Conservation (phyloP, 441 rosid genomes). For the Gossypium schwendimanii region DNA sequence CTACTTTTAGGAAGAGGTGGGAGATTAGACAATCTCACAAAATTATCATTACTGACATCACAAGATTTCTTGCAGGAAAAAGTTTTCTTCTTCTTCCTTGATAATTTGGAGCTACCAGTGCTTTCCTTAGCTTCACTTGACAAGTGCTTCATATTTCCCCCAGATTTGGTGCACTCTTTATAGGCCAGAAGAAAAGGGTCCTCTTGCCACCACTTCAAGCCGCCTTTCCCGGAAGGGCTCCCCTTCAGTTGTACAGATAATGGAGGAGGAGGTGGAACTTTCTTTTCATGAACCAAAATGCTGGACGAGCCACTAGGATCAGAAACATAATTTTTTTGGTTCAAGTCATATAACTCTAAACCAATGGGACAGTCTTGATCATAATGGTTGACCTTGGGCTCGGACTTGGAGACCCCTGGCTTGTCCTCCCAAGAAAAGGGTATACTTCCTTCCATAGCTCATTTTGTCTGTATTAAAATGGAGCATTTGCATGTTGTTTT, state of each 20-base stretch:
- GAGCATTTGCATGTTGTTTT: too few relatives aligned
- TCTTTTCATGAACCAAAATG: constrained; percentile 9
- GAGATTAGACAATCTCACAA: constrained; percentile 27
- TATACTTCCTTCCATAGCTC: constrained; percentile 44
- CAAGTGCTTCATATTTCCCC: constrained; percentile 4
- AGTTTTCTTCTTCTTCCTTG: constrained; percentile 20
- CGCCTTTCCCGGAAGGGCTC: constrained; percentile 28
- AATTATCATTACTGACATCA: constrained; percentile 36
- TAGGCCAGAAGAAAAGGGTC: constrained; percentile 59
- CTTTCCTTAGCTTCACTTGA: constrained; percentile 19
- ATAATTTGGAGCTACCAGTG: neutral
- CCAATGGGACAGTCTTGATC: constrained; percentile 1
- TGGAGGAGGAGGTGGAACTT: constrained; percentile 55
- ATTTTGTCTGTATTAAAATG: constrained; percentile 8
- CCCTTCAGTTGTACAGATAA: constrained; percentile 20
- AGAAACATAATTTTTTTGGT: neutral
- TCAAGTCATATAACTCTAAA: neutral
- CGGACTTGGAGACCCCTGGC: constrained; percentile 39
- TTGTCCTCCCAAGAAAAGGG: constrained; percentile 64
- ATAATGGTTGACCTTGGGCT: constrained; percentile 26
- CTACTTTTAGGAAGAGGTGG: constrained; percentile 38
- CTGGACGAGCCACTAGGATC: neutral
- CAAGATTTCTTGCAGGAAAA: constrained; percentile 47
- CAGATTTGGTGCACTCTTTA: constrained; percentile 41
- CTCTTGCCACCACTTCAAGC: constrained; percentile 26